These are phyloP conservation scores for Candida montana DNA, from an alignment of 805 yeast species.

Conservation along the genomic window DNA sequence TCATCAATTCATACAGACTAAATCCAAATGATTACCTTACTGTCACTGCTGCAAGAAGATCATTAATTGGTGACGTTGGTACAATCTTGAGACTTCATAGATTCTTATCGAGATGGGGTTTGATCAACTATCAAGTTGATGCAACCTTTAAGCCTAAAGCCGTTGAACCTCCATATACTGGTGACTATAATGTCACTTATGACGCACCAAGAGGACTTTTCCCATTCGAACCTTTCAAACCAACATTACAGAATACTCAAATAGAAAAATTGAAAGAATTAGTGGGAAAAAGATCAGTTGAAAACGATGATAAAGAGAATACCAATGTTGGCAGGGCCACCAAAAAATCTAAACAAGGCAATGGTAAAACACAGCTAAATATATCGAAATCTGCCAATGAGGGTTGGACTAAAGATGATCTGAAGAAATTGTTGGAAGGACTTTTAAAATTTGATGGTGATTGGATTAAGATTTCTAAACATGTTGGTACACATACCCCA, in stretches of 20 bases:
- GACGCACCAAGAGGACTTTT: slow-evolving; percentile 92
- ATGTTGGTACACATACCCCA: slow-evolving; percentile 62
- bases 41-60: slow-evolving; percentile 85
- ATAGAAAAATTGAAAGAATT: slow-evolving; percentile 38
- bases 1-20: slow-evolving; percentile 80
- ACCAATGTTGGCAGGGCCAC: not conserved
- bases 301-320: slow-evolving; percentile 11
- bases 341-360: slow-evolving; percentile 10
- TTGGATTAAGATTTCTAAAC: slow-evolving; percentile 72
- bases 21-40: slow-evolving; percentile 89
- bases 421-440: slow-evolving; percentile 57
- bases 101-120: slow-evolving; percentile 86
- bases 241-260: slow-evolving; percentile 44
- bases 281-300: slow-evolving; percentile 17
- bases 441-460: slow-evolving; percentile 60
- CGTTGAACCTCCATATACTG: slow-evolving; percentile 69
- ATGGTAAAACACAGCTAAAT: not conserved
- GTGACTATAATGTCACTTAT: slow-evolving; percentile 67
- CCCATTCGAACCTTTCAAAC: slow-evolving; percentile 81
- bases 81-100: slow-evolving; percentile 79
- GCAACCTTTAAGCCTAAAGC: slow-evolving; percentile 66
- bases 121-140: slow-evolving; percentile 87
- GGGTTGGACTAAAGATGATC: slow-evolving; percentile 65
- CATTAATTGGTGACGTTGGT: slow-evolving; percentile 87
- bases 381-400: slow-evolving; percentile 27